Percentiles rank a stretch among this genome's conserved stretches.
These are phyloP conservation scores for Podaxis carcinomalis DNA, from an alignment of 768 basidiomycete species.

Conservation along the genomic window DNA sequence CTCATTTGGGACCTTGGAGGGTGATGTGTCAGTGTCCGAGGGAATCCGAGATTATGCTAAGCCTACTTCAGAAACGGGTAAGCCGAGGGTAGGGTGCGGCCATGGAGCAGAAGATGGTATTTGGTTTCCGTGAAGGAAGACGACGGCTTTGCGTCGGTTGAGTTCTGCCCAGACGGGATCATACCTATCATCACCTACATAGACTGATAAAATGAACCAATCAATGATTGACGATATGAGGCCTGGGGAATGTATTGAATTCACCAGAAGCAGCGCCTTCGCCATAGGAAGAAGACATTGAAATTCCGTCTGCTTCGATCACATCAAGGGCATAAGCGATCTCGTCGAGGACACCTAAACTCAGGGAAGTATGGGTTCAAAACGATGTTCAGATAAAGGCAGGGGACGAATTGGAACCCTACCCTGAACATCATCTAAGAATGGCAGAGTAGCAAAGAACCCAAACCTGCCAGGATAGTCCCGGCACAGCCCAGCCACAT, in stretches of 20 bases:
- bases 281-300: constrained; percentile 66
- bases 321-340: constrained; percentile 58
- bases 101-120: constrained; percentile 58
- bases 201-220: constrained; percentile 38
- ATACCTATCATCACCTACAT: constrained; percentile 61
- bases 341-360: constrained; percentile 53
- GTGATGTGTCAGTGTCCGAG: background rate
- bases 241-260: constrained; percentile 11
- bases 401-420: background rate
- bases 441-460: constrained; percentile 66
- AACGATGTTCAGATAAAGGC: background rate
- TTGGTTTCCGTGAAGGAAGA: constrained; percentile 73
- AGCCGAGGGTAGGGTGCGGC: constrained; percentile 59
- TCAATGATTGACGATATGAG: background rate
- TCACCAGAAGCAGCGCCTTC: constrained; percentile 49
- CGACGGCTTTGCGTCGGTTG: constrained; percentile 49
- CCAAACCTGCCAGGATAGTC: constrained; percentile 55
- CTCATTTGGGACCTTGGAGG: constrained; percentile 67
- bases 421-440: constrained; percentile 59
- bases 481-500: constrained; percentile 42
- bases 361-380: background rate
- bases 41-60: background rate
- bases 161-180: constrained; percentile 72
- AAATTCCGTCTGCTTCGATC: constrained; percentile 60
- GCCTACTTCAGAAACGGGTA: constrained; percentile 64